These are phyloP conservation scores for Phytophthora multivora DNA, from an alignment of 352 stramenopile genomes.

Conservation along the genomic window DNA sequence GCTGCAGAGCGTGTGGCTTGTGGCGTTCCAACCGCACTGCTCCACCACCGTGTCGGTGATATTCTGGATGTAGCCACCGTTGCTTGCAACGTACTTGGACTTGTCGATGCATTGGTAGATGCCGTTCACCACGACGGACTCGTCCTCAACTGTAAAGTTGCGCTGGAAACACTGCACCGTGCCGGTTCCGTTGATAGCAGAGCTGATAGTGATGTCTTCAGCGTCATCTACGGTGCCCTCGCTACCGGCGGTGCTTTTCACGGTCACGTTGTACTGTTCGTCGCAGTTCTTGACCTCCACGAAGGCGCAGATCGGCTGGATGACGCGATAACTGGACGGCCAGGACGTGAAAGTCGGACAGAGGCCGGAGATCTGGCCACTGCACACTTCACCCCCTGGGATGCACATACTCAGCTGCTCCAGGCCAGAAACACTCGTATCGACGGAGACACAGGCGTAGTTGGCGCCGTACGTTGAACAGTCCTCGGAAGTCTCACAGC, in stretches of 20 bases:
- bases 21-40: conserved; percentile 58
- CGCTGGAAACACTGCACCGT: conserved; percentile 74
- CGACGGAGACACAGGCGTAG: conserved; percentile 75
- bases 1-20: conserved; percentile 59
- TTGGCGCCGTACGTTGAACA: conserved; percentile 59
- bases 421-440: conserved; percentile 57
- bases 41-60: conserved; percentile 61
- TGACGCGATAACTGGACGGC: conserved; percentile 67
- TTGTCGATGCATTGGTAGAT: conserved; percentile 83
- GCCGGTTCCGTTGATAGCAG: conserved; percentile 22
- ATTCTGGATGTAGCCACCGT: conserved; percentile 66
- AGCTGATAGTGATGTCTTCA: conserved; percentile 20
- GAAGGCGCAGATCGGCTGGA: conserved; percentile 78
- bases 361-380: conserved; percentile 56
- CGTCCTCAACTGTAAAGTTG: conserved; percentile 60
- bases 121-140: conserved; percentile 58
- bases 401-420: conserved; percentile 78
- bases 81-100: conserved; percentile 58
- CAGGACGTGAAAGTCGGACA: conserved; percentile 81
- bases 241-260: conserved; percentile 26
- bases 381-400: conserved; percentile 54
- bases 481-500: conserved; percentile 53
- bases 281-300: conserved; percentile 66
- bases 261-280: conserved; percentile 50
- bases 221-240: conserved; percentile 30